Conservation (phyloP, 148 eudicot genomes). For the Persicaria maculosa region DNA sequence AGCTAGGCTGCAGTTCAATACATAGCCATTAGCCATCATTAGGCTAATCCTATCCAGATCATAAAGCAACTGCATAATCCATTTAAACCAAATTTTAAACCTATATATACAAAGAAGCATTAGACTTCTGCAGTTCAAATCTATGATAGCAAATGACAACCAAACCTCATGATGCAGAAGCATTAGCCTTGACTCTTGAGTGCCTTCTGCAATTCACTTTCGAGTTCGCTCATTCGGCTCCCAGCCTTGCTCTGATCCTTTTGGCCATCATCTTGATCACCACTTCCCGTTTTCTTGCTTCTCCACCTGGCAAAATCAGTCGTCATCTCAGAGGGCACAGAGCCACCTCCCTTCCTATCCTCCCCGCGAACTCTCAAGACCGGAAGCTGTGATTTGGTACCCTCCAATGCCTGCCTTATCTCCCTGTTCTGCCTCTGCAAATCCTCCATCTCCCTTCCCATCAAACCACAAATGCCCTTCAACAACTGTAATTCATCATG, state of each 20-base stretch:
- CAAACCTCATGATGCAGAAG: conserved; percentile 45
- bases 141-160: neutral
- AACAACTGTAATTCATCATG: conserved; percentile 44
- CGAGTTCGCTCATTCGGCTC: conserved; percentile 38
- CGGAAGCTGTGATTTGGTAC: conserved; percentile 27
- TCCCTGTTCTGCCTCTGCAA: conserved; percentile 56
- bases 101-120: conserved; percentile 6
- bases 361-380: conserved; percentile 22
- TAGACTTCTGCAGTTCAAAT: conserved; percentile 1
- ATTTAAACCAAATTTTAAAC: conserved; percentile 2
- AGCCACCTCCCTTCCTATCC: conserved; percentile 20
- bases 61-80: neutral
- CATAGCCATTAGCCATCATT: neutral
- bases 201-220: conserved; percentile 79
- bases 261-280: conserved; percentile 16
- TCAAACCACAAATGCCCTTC: conserved; percentile 66
- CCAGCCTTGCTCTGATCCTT: conserved; percentile 36
- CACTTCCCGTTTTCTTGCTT: conserved; percentile 38
- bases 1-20: neutral
- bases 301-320: conserved; percentile 63
- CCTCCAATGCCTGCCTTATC: conserved; percentile 50
- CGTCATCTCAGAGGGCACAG: conserved; percentile 22
- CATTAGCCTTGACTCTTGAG: conserved; percentile 78
- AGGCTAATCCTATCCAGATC: neutral
- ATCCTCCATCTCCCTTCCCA: conserved; percentile 62